These are phyloP conservation scores for Pythium scleroteichum DNA, from an alignment of 352 stramenopile species.

Conservation along the genomic window DNA sequence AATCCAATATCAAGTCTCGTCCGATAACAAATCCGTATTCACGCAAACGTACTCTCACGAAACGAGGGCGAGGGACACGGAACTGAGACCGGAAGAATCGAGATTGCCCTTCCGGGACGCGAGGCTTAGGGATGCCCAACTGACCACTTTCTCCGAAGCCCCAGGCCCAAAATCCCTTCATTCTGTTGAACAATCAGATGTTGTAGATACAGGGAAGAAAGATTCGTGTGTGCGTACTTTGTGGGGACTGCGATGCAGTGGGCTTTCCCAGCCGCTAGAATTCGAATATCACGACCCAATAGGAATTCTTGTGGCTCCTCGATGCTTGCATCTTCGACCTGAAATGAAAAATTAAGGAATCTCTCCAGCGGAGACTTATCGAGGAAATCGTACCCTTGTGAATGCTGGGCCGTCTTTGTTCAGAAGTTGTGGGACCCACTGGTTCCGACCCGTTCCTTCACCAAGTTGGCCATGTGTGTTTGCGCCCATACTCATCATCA, in stretches of 20 bases:
- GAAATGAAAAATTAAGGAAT: background rate
- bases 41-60: constrained; percentile 50
- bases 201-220: background rate
- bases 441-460: constrained; percentile 72
- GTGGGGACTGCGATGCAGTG: constrained; percentile 56
- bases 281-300: constrained; percentile 65
- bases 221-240: constrained; percentile 33
- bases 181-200: constrained; percentile 30
- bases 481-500: constrained; percentile 81
- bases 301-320: constrained; percentile 71
- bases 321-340: constrained; percentile 52
- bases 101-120: constrained; percentile 48
- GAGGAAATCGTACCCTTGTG: constrained; percentile 40
- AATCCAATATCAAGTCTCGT: background rate
- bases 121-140: constrained; percentile 65
- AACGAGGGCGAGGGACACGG: constrained; percentile 61
- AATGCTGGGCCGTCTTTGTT: constrained; percentile 66
- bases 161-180: constrained; percentile 73
- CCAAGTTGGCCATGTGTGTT: constrained; percentile 71
- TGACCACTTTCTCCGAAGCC: constrained; percentile 71
- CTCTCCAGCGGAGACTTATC: background rate
- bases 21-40: too few relatives aligned
- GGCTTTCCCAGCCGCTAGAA: constrained; percentile 57
- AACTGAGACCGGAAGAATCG: constrained; percentile 85
- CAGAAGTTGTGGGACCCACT: constrained; percentile 78